Base-by-base conservation (phyloP, 2,329 filamentous ascomycete species). In the Phoma sp. region DNA sequence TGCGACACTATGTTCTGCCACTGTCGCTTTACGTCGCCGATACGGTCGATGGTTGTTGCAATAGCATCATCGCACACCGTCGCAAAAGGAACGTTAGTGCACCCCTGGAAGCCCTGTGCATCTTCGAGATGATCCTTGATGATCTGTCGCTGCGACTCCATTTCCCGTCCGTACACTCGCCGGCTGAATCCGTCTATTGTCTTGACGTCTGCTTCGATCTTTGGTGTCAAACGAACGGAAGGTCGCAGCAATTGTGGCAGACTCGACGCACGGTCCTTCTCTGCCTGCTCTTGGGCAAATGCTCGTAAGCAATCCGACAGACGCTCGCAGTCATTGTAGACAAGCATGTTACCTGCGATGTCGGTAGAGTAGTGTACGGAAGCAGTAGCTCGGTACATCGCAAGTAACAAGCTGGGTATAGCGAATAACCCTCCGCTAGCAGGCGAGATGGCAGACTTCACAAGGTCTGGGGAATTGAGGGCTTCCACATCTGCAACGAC, bases 321-420 rank as follows among this genome's bases (percentile, higher is more conserved):
- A 52, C 84, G 84, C 39, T 81, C 76, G 57, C 83, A 82, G 70
- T 88, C 86, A 64, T 88, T 88, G 75, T 88, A 88, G 40, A 87
- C 79, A 48, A 86, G 81, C 81, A 88, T 87, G 62, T 85, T 83
- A 6, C 84, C 84, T 2, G 81, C 79, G 17, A 76, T 76, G 35
- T 86, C 81, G 13, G 84, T 78, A 0, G 85, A 80, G 70, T 95
- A 95, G 67, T 90, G 90, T 53, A 89, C 84, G 0, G 88, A 86
- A 5, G 90, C 89, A 2, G 92, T 85, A 3, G 90, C 90, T 44
- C 91, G 82, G 73, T 92, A 95, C 76, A 93, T 85, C n/a, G 90
- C 89, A 38, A 95, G 78, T 1, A 88, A 82, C 17, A 92, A 83
- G 0, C 87, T 89, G 1, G 91, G 90, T 3, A 95, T 76, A 32